Percentiles rank a stretch among this genome's conserved stretches.
Conservation (phyloP, 2,329 filamentous ascomycete genomes). For the Ascochyta fabae region DNA sequence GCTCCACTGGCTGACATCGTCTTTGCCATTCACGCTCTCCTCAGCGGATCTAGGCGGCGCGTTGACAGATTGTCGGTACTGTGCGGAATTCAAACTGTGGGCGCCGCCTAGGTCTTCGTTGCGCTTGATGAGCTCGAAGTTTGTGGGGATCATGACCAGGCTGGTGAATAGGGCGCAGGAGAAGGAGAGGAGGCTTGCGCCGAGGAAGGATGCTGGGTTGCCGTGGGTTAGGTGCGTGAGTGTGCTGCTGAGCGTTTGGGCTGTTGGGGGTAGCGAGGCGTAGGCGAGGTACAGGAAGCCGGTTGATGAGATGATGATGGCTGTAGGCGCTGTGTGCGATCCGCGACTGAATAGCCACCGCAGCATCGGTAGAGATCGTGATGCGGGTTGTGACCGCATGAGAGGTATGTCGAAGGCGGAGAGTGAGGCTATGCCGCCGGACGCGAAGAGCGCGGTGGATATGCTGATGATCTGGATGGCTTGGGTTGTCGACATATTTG, state of each 20-base stretch:
- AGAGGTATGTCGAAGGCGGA: constrained; percentile 44
- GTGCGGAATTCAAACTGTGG: constrained; percentile 16
- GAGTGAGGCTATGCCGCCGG: constrained; percentile 45
- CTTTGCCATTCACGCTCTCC: constrained; percentile 27
- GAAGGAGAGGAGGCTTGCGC: constrained; percentile 26
- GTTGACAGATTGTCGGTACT: not conserved
- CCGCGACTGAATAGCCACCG: constrained; percentile 50
- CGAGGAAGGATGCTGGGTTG: constrained; percentile 18
- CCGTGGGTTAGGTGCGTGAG: constrained; percentile 8
- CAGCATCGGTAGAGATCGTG: constrained; percentile 44
- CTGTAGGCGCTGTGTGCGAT: constrained; percentile 45
- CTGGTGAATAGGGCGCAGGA: constrained; percentile 28
- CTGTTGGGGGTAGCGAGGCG: constrained; percentile 6
- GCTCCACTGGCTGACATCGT: constrained; percentile 35
- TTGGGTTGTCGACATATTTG: constrained; percentile 19
- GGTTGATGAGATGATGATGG: constrained; percentile 33
- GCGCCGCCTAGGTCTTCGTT: constrained; percentile 32
- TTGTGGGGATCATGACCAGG: constrained; percentile 30
- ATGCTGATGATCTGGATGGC: constrained; percentile 37
- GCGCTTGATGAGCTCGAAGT: constrained; percentile 30
- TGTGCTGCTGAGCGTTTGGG: not conserved
- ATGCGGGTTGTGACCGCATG: constrained; percentile 46
- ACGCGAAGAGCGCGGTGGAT: constrained; percentile 40
- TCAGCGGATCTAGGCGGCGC: constrained; percentile 23
- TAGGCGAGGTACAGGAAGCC: constrained; percentile 41